Evolutionary conservation across 371 early-diverging fungal species (phyloP), one percentile per base, ranked within the genome.

Genomic region (Apophysomyces variabilis): DNA sequence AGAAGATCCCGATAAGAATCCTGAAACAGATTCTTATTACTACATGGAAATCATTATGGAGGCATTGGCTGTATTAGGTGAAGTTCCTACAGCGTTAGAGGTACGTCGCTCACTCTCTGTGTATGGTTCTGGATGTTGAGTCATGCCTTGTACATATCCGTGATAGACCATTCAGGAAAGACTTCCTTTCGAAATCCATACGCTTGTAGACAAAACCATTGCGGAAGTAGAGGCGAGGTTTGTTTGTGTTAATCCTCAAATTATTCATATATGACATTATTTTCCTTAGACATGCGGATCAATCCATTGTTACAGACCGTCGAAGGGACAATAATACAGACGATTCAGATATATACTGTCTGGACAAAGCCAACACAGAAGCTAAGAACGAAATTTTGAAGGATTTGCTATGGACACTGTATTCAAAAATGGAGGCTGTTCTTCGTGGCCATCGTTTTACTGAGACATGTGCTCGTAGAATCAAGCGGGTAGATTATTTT

Each of bases 11-110:
- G 90, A 90, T 7, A 84, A 83, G 39, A 88, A 93, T 65, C 95
- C 96, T 1, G 98, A 98, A 69, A 86, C 90, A 0, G 96, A 98
- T 66, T 95, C 96, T 7, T 92, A 87, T 71, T 89, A 89, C n/a
- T 95, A 95, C 67, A 92, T 96, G 64, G 90, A 92, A 70, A 87
- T 90, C 60, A 79, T 98, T 16, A 74, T 96, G 61, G 95, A 96
- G 74, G 85, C 93, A 37, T 79, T 98, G 11, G 78, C 85, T 1
- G 74, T 92, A 5, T 77, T 97, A 11, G 95, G 89, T 12, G 86
- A 88, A 64, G 88, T 95, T 44, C 91, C 89, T 44, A 87, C 92
- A 50, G 93, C 93, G 1, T 77, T 95, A 60, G 88, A 89, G 73
- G 92, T 91, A 78, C 16, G 74, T 71, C 32, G 32, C 3, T 26